These are phyloP conservation scores for Fusarium begoniae DNA, from an alignment of 2,329 filamentous ascomycete genomes.

Conservation along the genomic window DNA sequence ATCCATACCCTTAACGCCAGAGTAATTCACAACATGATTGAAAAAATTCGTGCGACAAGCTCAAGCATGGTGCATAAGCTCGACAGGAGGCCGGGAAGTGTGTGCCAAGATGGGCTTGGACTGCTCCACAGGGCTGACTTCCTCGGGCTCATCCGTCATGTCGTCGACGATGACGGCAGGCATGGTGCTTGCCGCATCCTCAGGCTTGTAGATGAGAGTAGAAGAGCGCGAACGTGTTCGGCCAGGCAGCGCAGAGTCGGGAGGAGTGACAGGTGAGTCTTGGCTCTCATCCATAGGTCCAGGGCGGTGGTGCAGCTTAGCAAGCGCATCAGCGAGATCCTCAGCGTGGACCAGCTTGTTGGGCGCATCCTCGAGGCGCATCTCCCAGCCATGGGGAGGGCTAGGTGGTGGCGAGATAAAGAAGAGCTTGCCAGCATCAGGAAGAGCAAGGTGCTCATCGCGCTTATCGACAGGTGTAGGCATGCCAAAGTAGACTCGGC, in stretches of 20 bases:
- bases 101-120: conserved; percentile 64
- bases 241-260: conserved; percentile 41
- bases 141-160: conserved; percentile 66
- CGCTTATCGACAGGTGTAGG: conserved; percentile 64
- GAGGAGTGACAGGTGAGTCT: conserved; percentile 45
- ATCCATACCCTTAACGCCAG: conserved; percentile 34
- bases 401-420: conserved; percentile 76
- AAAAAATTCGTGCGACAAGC: background rate
- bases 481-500: conserved; percentile 75
- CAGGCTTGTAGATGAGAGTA: conserved; percentile 72
- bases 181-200: conserved; percentile 61
- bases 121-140: conserved; percentile 53
- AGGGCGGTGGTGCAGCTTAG: conserved; percentile 64
- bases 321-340: conserved; percentile 72
- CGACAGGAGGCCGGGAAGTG: conserved; percentile 70
- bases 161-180: conserved; percentile 75
- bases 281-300: conserved; percentile 51
- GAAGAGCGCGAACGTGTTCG: conserved; percentile 66
- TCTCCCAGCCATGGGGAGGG: conserved; percentile 75
- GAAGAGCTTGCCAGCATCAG: conserved; percentile 76
- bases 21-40: conserved; percentile 9
- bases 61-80: conserved; percentile 64
- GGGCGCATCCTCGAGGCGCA: conserved; percentile 72
- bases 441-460: conserved; percentile 70
- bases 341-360: conserved; percentile 76